Evolutionary conservation across 1,284 basidiomycete species (phyloP), one percentile per base, ranked within the genome.

Genomic region (Peniophora sp.): DNA sequence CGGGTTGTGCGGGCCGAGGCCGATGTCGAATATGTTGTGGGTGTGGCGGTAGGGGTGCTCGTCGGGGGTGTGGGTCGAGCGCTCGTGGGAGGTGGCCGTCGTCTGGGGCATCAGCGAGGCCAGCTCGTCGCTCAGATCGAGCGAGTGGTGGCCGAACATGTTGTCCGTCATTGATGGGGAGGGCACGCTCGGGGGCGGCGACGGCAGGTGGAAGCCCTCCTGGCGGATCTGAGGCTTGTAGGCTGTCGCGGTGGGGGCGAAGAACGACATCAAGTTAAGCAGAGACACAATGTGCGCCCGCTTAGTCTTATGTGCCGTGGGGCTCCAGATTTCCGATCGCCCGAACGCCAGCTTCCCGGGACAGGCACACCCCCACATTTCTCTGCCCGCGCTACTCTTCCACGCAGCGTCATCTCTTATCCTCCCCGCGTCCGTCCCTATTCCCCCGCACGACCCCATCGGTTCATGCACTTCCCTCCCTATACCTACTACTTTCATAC

Each of bases 1-100:
- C 14, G 53, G 54, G 0, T 60, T 56, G 32, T 53, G 51, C 14
- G 52, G 72, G 1, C 75, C 74, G 27, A 32, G 27, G 50, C 74
- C 74, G 63, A 85, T 80, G 65, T 87, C 84, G 49, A 86, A 87
- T 60, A 87, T 85, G 66, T 84, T 83, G 70, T 85, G 84, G 3
- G 70, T 59, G 56, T 54, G 41, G 27, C 53, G 49, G 34, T 57
- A 50, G 12, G 23, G 37, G 37, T 57, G 52, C 18, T 49, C 46
- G 54, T 58, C 55, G 15, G 67, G 58, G 52, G 62, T 61, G 42
- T 71, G 68, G 5, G 69, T 69, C 3, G 68, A 68, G 47, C 68
- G 67, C 55, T 70, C 74, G 53, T 75, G 69, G 11, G 71, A 68
- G 55, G 24, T 57, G 65, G 41, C 56, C 59, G 49, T 57, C 58